A percentile compares a stretch with the other conserved stretches of the same genome.
Conservation (phyloP, 2,329 filamentous ascomycete species). For the Colletotrichum sp. region DNA sequence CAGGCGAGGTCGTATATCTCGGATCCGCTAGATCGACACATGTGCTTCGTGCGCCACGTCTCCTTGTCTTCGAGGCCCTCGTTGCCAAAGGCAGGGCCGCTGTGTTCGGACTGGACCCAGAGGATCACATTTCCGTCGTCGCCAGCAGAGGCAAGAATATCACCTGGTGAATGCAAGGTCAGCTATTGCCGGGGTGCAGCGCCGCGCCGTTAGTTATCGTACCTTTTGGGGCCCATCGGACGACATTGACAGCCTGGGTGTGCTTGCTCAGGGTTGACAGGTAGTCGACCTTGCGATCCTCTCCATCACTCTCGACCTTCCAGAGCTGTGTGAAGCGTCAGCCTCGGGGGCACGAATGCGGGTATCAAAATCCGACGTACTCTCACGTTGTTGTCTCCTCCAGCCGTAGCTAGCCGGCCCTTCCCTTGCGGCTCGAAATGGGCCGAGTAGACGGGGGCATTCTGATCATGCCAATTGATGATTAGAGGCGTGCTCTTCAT, state of each 20-base stretch:
- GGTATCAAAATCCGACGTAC: constrained; percentile 53
- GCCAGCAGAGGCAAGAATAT: constrained; percentile 91
- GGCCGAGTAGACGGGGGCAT: constrained; percentile 94
- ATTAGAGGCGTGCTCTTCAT: constrained; percentile 98
- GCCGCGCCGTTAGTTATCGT: constrained; percentile 28
- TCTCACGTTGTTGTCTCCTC: constrained; percentile 95
- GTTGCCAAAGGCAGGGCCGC: constrained; percentile 74
- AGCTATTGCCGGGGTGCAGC: background rate
- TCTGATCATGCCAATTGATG: constrained; percentile 98
- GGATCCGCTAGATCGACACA: constrained; percentile 93
- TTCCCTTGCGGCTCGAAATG: constrained; percentile 95
- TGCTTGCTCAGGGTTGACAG: constrained; percentile 91
- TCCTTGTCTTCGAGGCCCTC: constrained; percentile 93
- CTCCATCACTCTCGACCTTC: constrained; percentile 85
- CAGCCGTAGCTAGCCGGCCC: constrained; percentile 89
- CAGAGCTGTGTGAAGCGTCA: constrained; percentile 68
- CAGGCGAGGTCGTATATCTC: constrained; percentile 99
- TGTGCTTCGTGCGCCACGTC: constrained; percentile 95
- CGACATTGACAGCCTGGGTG: constrained; percentile 97
- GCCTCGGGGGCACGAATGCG: background rate
- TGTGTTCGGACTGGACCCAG: constrained; percentile 89
- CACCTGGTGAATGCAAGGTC: constrained; percentile 61
- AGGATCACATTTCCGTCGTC: constrained; percentile 97
- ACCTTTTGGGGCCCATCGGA: constrained; percentile 95
- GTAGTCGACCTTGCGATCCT: constrained; percentile 89